phyloP scores from a whole-genome alignment of 2,329 filamentous ascomycete genomes.

The Byssoonygena ceratinophila region DNA sequence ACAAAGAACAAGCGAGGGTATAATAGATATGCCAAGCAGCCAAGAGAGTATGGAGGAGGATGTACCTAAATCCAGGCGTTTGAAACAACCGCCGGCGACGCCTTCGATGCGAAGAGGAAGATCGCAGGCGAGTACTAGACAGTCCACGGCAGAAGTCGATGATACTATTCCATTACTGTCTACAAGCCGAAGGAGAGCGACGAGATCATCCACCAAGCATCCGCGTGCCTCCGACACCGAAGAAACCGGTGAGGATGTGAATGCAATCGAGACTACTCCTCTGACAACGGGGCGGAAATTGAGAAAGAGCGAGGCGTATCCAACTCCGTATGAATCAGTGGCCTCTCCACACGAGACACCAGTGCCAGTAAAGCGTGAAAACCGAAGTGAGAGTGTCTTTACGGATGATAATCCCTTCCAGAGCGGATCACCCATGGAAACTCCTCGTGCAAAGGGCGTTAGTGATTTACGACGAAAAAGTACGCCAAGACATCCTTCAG shows the following conservation, averaged over 20 bases:
- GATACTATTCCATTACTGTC: conserved; percentile 25
- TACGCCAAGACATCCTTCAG: conserved; percentile 33
- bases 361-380: conserved; percentile 35
- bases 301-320: conserved; percentile 39
- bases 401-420: conserved; percentile 90
- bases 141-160: conserved; percentile 30
- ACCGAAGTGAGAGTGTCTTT: conserved; percentile 56
- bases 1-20: conserved; percentile 78
- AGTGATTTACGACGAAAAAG: conserved; percentile 44
- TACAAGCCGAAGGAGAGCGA: conserved; percentile 44
- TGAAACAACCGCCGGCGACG: conserved; percentile 39
- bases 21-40: conserved; percentile 55
- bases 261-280: conserved; percentile 23
- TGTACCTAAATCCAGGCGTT: conserved; percentile 36
- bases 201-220: conserved; percentile 36
- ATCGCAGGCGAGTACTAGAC: conserved; percentile 43
- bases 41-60: conserved; percentile 55
- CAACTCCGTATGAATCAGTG: conserved; percentile 20
- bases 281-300: conserved; percentile 43
- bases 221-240: conserved; percentile 43
- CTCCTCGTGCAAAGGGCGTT: conserved; percentile 32
- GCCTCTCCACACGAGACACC: conserved; percentile 22
- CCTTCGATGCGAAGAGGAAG: conserved; percentile 41
- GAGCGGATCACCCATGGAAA: conserved; percentile 58
- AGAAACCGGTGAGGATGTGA: conserved; percentile 38